A percentile compares a stretch with the other conserved stretches of the same genome.
phyloP scores from a whole-genome alignment of 805 yeast genomes.

The Cyberlindnera euphorbiae region DNA sequence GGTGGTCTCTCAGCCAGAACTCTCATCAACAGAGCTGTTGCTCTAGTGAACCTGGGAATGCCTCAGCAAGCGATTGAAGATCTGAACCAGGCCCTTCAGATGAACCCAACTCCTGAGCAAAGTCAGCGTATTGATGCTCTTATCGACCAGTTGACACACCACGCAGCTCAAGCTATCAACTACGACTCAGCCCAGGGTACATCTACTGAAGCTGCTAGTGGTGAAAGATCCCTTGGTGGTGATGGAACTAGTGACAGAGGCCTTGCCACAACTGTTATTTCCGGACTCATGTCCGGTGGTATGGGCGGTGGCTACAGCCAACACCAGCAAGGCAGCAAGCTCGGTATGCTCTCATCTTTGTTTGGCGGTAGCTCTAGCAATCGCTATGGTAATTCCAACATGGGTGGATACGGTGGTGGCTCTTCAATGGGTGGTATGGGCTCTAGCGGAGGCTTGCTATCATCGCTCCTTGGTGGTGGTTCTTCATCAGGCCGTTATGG shows the following conservation, averaged over 20 bases:
- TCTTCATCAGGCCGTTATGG: conserved; percentile 2
- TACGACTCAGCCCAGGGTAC: conserved; percentile 9
- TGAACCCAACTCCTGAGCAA: conserved; percentile 20
- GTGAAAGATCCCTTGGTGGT: too few relatives aligned
- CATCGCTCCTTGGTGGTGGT: conserved; percentile 12
- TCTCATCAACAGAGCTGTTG: conserved; percentile 22
- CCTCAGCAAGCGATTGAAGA: conserved; percentile 22
- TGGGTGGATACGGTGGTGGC: too few relatives aligned
- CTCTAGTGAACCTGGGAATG: conserved; percentile 14
- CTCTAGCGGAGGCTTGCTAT: conserved; percentile 12
- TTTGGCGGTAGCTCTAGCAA: conserved; percentile 7
- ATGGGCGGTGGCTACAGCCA: conserved; percentile 14
- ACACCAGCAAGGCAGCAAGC: conserved; percentile 7
- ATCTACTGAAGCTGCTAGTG: too few relatives aligned
- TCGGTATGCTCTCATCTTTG: conserved; percentile 7
- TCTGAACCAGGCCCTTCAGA: conserved; percentile 19
- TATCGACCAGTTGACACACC: conserved; percentile 18
- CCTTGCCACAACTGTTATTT: conserved; percentile 16
- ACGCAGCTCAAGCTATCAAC: conserved; percentile 17
- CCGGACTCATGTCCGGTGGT: conserved; percentile 21
- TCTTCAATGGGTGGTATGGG: conserved; percentile 7
- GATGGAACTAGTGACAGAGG: conserved; percentile 20
- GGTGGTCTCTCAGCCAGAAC: conserved; percentile 20
- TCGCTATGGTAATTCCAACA: conserved; percentile 1
- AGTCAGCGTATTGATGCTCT: conserved; percentile 16